Evolutionary conservation across 31 red algal species (phyloP).

Genomic region (Porphyra umbilicalis): DNA sequence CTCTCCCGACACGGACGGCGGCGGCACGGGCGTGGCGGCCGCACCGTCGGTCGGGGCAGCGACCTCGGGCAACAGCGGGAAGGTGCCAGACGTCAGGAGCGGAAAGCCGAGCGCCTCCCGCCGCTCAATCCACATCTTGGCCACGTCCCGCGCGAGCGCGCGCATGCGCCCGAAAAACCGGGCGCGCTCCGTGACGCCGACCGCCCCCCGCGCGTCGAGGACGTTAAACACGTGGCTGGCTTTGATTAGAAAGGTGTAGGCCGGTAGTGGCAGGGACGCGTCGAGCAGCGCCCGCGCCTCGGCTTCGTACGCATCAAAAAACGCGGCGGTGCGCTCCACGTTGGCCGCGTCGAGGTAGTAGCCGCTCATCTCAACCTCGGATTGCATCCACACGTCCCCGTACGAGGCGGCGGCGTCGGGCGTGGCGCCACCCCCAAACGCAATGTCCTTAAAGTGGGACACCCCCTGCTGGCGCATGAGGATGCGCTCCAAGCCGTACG

Average conservation of each 20-base stretch:
- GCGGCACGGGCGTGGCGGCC: not conserved
- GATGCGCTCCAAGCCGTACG: constrained; percentile 93
- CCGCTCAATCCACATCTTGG: constrained; percentile 69
- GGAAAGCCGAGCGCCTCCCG: constrained; percentile 80
- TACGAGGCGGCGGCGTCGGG: constrained; percentile 51
- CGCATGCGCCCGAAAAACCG: constrained; percentile 91
- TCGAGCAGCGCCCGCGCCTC: constrained; percentile 66
- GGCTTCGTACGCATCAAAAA: constrained; percentile 83
- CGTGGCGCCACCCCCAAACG: constrained; percentile 7
- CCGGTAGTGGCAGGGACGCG: constrained; percentile 72
- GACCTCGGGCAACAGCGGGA: not conserved
- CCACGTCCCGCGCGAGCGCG: constrained; percentile 73
- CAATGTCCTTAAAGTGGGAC: constrained; percentile 94
- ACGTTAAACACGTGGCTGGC: constrained; percentile 96
- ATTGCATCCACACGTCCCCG: constrained; percentile 87
- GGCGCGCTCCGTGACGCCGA: constrained; percentile 95
- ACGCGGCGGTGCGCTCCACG: constrained; percentile 47
- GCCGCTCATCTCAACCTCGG: constrained; percentile 94
- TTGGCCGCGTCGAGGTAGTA: constrained; percentile 91
- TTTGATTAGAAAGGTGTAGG: constrained; percentile 87
- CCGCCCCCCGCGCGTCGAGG: constrained; percentile 89
- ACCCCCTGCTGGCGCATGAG: constrained; percentile 76
- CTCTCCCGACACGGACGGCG: constrained; percentile 10
- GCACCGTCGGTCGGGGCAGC: not conserved
- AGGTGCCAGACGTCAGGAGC: constrained; percentile 9